Conservation (phyloP, 371 early-diverging fungal species). For the Mucor plumbeus region DNA sequence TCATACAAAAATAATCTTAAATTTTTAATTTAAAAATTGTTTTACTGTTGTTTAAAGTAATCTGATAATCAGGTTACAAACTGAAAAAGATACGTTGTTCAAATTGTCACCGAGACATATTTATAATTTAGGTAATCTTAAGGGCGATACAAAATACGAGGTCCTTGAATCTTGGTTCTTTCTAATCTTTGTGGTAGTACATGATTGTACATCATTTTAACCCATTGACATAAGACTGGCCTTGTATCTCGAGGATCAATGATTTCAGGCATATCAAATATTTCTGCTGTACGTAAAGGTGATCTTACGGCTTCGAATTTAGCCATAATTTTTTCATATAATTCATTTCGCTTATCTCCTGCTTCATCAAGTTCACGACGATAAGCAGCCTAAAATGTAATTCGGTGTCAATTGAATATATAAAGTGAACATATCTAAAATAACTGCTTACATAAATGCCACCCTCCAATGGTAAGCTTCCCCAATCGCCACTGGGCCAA, state of each 20-base stretch:
- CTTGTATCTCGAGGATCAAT: constrained; percentile 58
- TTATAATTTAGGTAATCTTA: constrained; percentile 17
- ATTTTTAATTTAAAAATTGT: not conserved
- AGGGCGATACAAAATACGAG: constrained; percentile 45
- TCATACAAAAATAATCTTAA: not conserved
- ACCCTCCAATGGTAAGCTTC: constrained; percentile 51
- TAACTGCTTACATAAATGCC: constrained; percentile 32
- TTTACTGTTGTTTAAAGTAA: not conserved
- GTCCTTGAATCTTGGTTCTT: constrained; percentile 38
- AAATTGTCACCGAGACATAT: not conserved
- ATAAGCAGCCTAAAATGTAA: constrained; percentile 42
- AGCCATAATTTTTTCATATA: constrained; percentile 43
- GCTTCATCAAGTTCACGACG: constrained; percentile 48
- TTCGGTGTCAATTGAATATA: not conserved
- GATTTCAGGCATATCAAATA: constrained; percentile 52
- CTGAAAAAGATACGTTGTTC: not conserved
- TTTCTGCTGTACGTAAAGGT: constrained; percentile 50
- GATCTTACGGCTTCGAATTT: constrained; percentile 52
- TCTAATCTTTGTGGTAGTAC: constrained; percentile 47
- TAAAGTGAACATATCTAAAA: not conserved
- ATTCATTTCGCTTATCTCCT: constrained; percentile 47
- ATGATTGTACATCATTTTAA: constrained; percentile 46
- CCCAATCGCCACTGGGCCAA: constrained; percentile 56
- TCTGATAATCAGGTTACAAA: not conserved
- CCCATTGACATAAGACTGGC: constrained; percentile 49